Percentiles rank a stretch among this genome's conserved stretches.
These are phyloP conservation scores for Glaciozyma antarctica DNA, from an alignment of 768 basidiomycete species.

Conservation along the genomic window DNA sequence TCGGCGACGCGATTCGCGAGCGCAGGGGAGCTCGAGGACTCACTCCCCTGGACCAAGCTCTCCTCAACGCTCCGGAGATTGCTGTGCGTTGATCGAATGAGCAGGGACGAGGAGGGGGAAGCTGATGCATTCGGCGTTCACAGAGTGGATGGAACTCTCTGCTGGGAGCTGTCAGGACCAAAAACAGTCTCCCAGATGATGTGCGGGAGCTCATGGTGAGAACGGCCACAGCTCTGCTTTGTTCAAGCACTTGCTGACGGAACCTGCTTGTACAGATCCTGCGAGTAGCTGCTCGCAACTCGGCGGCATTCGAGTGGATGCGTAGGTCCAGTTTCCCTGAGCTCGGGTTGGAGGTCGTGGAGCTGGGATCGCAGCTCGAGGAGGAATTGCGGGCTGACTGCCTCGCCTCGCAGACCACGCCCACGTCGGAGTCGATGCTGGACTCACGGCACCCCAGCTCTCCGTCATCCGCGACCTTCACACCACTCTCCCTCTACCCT, in stretches of 20 bases:
- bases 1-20: conserved; percentile 37
- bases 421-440: conserved; percentile 45
- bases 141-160: conserved; percentile 38
- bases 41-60: conserved; percentile 37
- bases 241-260: background rate
- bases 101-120: background rate
- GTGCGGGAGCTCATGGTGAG: conserved; percentile 39
- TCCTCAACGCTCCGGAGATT: conserved; percentile 38
- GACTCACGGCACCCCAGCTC: conserved; percentile 51
- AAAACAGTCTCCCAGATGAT: conserved; percentile 37
- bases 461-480: conserved; percentile 49
- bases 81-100: conserved; percentile 24
- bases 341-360: too few relatives aligned
- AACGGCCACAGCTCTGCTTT: background rate
- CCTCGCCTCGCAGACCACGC: conserved; percentile 29
- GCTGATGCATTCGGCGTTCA: background rate
- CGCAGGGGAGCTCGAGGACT: conserved; percentile 37
- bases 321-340: conserved; percentile 15
- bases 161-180: conserved; percentile 36
- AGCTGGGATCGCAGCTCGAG: too few relatives aligned
- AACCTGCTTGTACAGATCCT: conserved; percentile 32
- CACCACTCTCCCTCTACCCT: conserved; percentile 41
- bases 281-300: conserved; percentile 38
- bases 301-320: conserved; percentile 38
- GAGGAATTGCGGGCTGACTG: background rate